Evolutionary conservation across 2,329 filamentous ascomycete genomes (phyloP).

Genomic region (Pseudofabraea citricarpa): DNA sequence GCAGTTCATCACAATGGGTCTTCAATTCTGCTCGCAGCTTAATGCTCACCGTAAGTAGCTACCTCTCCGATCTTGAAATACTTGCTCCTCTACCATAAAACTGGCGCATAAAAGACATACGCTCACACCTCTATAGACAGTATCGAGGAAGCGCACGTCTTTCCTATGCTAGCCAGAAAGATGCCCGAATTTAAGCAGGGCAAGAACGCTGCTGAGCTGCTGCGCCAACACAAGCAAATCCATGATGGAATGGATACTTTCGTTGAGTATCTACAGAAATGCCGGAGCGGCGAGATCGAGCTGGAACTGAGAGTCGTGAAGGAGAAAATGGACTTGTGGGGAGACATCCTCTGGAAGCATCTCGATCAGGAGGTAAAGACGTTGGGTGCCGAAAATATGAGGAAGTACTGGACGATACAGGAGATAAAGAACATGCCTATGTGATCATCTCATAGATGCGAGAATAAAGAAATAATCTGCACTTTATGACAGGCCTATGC

Average conservation of each 20-base stretch:
- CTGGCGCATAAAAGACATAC: no score
- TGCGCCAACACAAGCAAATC: constrained; percentile 74
- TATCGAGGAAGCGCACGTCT: constrained; percentile 79
- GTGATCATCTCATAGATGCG: constrained; percentile 32
- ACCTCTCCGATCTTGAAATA: no score
- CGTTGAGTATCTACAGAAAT: constrained; percentile 59
- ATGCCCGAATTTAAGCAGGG: constrained; percentile 69
- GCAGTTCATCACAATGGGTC: constrained; percentile 62
- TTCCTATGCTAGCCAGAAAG: constrained; percentile 68
- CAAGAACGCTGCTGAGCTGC: constrained; percentile 53
- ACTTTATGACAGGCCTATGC: no score
- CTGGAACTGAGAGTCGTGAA: constrained; percentile 56
- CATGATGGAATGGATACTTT: constrained; percentile 69
- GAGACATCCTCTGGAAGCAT: constrained; percentile 74
- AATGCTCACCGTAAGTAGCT: constrained; percentile 53
- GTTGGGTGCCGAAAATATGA: constrained; percentile 82
- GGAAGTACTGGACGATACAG: constrained; percentile 70
- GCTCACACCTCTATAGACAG: constrained; percentile 34
- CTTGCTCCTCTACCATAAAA: no score
- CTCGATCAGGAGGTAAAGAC: constrained; percentile 78
- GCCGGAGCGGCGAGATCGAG: constrained; percentile 57
- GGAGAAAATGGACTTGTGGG: constrained; percentile 72
- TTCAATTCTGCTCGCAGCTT: constrained; percentile 69
- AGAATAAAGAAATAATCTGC: no score
- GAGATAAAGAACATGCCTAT: constrained; percentile 71